Evolutionary conservation across 2,329 filamentous ascomycete genomes (phyloP).

Genomic region (Mycosphaerella sp.): DNA sequence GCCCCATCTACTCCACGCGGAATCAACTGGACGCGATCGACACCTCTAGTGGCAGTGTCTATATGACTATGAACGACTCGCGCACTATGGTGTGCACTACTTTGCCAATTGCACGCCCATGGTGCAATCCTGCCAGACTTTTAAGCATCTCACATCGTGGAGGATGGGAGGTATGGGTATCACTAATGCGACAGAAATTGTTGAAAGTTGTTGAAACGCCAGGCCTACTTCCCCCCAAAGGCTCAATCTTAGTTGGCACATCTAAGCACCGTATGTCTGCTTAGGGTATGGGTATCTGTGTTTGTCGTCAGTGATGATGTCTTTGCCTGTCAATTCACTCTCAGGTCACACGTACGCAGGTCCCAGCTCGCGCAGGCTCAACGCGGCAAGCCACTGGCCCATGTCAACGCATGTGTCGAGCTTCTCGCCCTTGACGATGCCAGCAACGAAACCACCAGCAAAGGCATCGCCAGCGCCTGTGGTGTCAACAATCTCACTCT

Average conservation of each 20-base stretch:
- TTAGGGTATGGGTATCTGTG: conserved; percentile 35
- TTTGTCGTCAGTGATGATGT: conserved; percentile 10
- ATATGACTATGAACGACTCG: conserved; percentile 7
- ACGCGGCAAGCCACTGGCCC: conserved; percentile 91
- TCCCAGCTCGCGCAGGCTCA: conserved; percentile 92
- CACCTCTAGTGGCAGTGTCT: not conserved
- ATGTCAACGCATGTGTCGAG: conserved; percentile 76
- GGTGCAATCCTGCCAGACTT: conserved; percentile 7
- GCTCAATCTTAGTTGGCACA: not conserved
- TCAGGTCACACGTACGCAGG: conserved; percentile 67
- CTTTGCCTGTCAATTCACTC: not conserved
- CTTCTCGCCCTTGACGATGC: conserved; percentile 75
- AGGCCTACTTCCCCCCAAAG: not conserved
- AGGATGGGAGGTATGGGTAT: conserved; percentile 28
- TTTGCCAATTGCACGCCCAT: not conserved
- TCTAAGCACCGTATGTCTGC: conserved; percentile 32
- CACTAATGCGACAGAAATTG: conserved; percentile 22
- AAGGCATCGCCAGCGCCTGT: conserved; percentile 96
- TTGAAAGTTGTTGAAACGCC: conserved; percentile 33
- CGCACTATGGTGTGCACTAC: not conserved
- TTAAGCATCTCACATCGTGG: conserved; percentile 25
- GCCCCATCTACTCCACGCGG: not conserved
- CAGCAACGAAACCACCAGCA: conserved; percentile 86
- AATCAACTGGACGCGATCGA: not conserved
- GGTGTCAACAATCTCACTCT: conserved; percentile 82